These are phyloP conservation scores for Tetradesmus obliquus DNA, from an alignment of 139 green algal genomes.

Conservation along the genomic window DNA sequence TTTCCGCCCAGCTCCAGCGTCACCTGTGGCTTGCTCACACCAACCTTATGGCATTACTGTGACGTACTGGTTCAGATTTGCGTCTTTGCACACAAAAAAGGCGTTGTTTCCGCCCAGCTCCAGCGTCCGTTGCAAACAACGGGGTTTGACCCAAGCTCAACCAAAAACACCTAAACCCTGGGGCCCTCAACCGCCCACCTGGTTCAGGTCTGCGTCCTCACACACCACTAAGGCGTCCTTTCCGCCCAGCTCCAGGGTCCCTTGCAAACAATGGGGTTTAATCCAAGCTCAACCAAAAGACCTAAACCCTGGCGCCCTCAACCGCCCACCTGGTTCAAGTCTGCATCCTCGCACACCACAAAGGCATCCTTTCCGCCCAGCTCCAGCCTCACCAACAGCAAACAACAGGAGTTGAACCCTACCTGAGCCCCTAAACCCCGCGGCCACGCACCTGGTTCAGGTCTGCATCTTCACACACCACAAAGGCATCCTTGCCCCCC, in stretches of 20 bases:
- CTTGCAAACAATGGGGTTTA: constrained; percentile 56
- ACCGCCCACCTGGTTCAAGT: constrained; percentile 46
- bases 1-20: constrained; percentile 98
- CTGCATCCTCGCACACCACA: constrained; percentile 91
- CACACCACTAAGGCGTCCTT: constrained; percentile 98
- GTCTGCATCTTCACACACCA: constrained; percentile 93
- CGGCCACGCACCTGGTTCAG: constrained; percentile 69
- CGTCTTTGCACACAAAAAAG: constrained; percentile 94
- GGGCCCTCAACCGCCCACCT: constrained; percentile 40
- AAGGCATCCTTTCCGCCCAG: constrained; percentile 97
- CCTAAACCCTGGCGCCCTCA: not conserved
- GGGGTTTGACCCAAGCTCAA: too few relatives aligned
- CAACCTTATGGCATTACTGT: too few relatives aligned
- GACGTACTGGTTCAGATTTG: constrained; percentile 77
- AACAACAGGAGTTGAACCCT: not conserved
- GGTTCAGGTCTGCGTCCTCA: constrained; percentile 87
- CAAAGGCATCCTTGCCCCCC: constrained; percentile 97
- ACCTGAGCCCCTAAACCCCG: not conserved
- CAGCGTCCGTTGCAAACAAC: constrained; percentile 82
- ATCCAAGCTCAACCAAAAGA: too few relatives aligned
- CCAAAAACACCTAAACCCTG: not conserved
- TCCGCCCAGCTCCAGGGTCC: constrained; percentile 96
- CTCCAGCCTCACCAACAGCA: constrained; percentile 85
- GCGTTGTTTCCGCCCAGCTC: constrained; percentile 98
- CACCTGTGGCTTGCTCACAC: constrained; percentile 86